Evolutionary conservation across 331 rosid genomes (phyloP), one percentile per base, ranked within the genome.

Genomic region (Quercus phellos): DNA sequence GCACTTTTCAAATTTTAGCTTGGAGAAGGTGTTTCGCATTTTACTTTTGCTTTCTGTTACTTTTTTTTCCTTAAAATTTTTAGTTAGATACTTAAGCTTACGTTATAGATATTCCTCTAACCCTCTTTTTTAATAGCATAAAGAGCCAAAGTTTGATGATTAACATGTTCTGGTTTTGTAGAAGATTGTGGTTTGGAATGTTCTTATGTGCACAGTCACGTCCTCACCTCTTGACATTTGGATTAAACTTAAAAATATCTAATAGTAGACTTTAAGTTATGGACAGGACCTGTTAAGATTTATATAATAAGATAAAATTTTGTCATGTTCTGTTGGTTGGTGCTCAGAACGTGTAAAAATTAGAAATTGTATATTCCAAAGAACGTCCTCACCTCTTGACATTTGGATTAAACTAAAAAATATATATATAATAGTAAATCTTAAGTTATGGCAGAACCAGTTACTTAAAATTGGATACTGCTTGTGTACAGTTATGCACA

Each of bases 1-100:
- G 11, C 64, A 53, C 19, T 29, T 27, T 30, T 21, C 30, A 11
- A 81, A 78, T 82, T 80, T 34, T 64, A 81, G 74, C 72, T 78
- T 75, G 84, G 77, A 75, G 78, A 77, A 79, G 79, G n/a, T 72
- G 78, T 43, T 81, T 58, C 53, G 16, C 53, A 46, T 46, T 30
- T 63, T 80, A 27, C 7, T 56, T 68, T 56, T 30, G 34, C 4
- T 81, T 63, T 79, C 73, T 64, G 6, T 54, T 4, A 0, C 6
- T 69, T 42, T n/a, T 70, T 70, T 17, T 19, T 1, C 21, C 32
- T 69, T 68, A 27, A 68, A 60, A 73, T 63, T 51, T 74, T 26
- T 27, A 11, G 55, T 70, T 56, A 1, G 16, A 46, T 10, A 12
- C 16, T 63, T 27, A 61, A 61, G 42, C 19, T 61, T 29, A 63